Conservation (phyloP, 2,329 filamentous ascomycete genomes). For the Cytospora schulzeri region DNA sequence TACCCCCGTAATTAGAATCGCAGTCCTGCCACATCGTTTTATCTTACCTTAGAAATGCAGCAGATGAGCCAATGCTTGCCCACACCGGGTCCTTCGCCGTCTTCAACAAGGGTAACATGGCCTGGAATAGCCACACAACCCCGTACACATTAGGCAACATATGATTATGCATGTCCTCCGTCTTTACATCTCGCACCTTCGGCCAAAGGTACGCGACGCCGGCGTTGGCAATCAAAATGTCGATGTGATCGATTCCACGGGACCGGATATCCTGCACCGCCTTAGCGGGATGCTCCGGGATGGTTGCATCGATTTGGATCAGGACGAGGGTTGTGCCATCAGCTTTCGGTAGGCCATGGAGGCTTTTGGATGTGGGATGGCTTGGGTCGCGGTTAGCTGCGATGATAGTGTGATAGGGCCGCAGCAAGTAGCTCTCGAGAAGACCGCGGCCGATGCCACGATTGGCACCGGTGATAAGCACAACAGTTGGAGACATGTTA, state of each 20-base stretch:
- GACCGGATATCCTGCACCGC: constrained; percentile 37
- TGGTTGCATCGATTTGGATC: constrained; percentile 45
- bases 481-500: background rate
- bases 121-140: constrained; percentile 37
- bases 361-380: background rate
- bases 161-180: constrained; percentile 42
- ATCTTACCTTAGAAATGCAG: background rate
- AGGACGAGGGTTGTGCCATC: constrained; percentile 41
- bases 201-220: constrained; percentile 43
- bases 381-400: constrained; percentile 23
- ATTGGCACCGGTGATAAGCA: constrained; percentile 35
- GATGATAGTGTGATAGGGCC: constrained; percentile 9
- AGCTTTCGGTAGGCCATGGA: constrained; percentile 1
- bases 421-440: constrained; percentile 25
- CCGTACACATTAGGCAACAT: constrained; percentile 47
- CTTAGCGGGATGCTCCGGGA: constrained; percentile 37
- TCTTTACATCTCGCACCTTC: constrained; percentile 36
- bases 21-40: background rate
- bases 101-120: no score
- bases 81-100: no score
- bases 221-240: constrained; percentile 56
- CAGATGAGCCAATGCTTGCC: background rate
- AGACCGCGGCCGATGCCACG: constrained; percentile 35
- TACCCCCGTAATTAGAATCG: constrained; percentile 34
- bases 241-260: constrained; percentile 45